These are phyloP conservation scores for Paecilomyces fulvus DNA, from an alignment of 2,329 filamentous ascomycete species.

Conservation along the genomic window DNA sequence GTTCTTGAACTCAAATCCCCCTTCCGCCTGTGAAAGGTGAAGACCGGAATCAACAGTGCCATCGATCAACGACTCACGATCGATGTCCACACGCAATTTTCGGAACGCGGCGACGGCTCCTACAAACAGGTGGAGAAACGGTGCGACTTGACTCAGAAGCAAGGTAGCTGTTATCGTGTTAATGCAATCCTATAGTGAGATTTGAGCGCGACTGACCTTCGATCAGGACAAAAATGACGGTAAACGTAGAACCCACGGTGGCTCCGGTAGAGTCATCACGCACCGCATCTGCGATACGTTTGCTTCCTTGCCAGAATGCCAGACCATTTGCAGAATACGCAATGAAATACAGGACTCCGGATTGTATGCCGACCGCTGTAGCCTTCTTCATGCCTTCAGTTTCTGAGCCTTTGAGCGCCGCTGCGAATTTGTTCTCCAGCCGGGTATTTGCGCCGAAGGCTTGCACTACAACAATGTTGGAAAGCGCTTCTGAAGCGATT, in stretches of 20 bases:
- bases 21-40: constrained; percentile 16
- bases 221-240: background rate
- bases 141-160: background rate
- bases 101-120: constrained; percentile 47
- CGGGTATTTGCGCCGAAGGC: constrained; percentile 53
- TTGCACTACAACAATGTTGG: constrained; percentile 54
- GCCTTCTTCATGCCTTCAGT: constrained; percentile 52
- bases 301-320: constrained; percentile 60
- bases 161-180: background rate
- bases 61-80: constrained; percentile 42
- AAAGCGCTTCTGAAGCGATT: constrained; percentile 55
- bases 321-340: constrained; percentile 59
- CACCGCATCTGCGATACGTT: constrained; percentile 39
- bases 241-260: constrained; percentile 10
- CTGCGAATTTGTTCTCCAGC: constrained; percentile 35
- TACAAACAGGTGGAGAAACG: constrained; percentile 29
- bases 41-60: constrained; percentile 14
- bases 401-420: background rate
- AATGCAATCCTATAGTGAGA: background rate
- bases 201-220: background rate
- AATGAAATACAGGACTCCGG: constrained; percentile 58
- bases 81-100: constrained; percentile 52
- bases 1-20: constrained; percentile 24
- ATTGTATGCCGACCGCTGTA: constrained; percentile 47
- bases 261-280: constrained; percentile 8